A percentile compares a stretch with the other conserved stretches of the same genome.
These are phyloP conservation scores for Botrytis sinoallii DNA, from an alignment of 2,329 filamentous ascomycete species.

Conservation along the genomic window DNA sequence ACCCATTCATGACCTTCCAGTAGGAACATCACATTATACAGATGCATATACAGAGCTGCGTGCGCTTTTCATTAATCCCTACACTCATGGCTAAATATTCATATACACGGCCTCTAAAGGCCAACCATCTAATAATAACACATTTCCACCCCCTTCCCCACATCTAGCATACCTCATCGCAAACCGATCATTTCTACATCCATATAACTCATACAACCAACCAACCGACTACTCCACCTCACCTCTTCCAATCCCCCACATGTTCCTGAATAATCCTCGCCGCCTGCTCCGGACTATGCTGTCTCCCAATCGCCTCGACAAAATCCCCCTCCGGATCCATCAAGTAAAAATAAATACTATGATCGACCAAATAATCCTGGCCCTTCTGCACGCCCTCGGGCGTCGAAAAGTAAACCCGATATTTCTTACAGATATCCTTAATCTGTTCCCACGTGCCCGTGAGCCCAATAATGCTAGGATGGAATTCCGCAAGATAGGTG, in stretches of 20 bases:
- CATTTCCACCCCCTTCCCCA: no score
- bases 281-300: conserved; percentile 86
- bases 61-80: not conserved
- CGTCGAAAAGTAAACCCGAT: conserved; percentile 96
- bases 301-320: conserved; percentile 91
- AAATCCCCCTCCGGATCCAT: conserved; percentile 99
- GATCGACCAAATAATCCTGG: conserved; percentile 95
- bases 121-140: not conserved
- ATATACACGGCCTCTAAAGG: not conserved
- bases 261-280: conserved; percentile 82
- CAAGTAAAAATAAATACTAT: conserved; percentile 99
- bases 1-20: not conserved
- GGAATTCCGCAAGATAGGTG: conserved; percentile 87
- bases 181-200: not conserved
- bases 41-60: not conserved
- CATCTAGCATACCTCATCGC: not conserved
- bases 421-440: conserved; percentile 91
- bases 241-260: conserved; percentile 69
- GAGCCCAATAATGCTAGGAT: conserved; percentile 78
- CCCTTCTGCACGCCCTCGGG: conserved; percentile 83
- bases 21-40: not conserved
- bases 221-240: not conserved
- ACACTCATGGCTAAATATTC: not conserved
- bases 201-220: not conserved
- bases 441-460: conserved; percentile 93